Conservation (phyloP, 192 early-diverging fungal species). For the Fimicolochytrium jonesii region DNA sequence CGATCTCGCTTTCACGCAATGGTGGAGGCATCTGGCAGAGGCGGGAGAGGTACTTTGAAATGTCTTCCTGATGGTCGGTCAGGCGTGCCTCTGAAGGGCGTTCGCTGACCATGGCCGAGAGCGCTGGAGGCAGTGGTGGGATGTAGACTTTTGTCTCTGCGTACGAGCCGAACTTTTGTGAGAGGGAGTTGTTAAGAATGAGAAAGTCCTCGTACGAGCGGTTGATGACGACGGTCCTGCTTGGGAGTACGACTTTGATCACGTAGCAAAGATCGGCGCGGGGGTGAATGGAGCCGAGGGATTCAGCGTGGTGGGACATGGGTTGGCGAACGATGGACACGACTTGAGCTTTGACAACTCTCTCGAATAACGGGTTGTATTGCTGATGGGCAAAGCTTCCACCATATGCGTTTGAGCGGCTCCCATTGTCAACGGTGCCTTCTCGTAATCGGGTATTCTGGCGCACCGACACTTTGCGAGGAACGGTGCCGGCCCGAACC, state of each 20-base stretch:
- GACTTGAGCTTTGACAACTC: background rate
- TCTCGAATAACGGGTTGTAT: background rate
- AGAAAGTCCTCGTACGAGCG: constrained; percentile 13
- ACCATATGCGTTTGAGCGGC: too few species aligned
- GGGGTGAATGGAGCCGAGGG: background rate
- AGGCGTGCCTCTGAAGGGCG: background rate
- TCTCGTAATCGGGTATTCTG: background rate
- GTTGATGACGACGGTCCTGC: background rate
- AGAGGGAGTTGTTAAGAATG: constrained; percentile 11
- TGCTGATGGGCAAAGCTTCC: background rate
- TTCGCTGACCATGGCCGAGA: background rate
- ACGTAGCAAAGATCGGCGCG: background rate
- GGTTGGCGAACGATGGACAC: background rate
- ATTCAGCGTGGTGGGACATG: background rate
- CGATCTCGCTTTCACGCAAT: background rate
- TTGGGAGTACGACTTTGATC: background rate
- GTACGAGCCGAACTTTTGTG: background rate
- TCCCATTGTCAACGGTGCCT: too few species aligned
- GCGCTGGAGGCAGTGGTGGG: background rate
- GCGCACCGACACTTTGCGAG: constrained; percentile 6
- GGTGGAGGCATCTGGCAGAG: background rate
- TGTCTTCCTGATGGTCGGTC: background rate
- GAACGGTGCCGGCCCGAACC: constrained; percentile 8
- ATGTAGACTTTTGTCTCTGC: background rate
- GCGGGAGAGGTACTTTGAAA: background rate